phyloP scores from a whole-genome alignment of 2,329 filamentous ascomycete species.

The Mycosphaerella sp. region DNA sequence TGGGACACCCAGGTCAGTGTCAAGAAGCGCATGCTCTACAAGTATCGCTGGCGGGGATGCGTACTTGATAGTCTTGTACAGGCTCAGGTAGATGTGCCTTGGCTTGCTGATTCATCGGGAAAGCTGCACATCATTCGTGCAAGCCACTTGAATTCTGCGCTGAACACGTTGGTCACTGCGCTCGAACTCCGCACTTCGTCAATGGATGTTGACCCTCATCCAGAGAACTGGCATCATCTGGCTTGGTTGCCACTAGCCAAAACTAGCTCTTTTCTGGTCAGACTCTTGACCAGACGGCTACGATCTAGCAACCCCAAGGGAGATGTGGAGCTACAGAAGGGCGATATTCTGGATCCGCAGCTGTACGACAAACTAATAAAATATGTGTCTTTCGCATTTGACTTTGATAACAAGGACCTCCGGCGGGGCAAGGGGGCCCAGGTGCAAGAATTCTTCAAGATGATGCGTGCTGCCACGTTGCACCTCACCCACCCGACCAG shows the following conservation, averaged over 20 bases:
- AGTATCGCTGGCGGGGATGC: conserved; percentile 22
- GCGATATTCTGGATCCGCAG: conserved; percentile 6
- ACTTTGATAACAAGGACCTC: not conserved
- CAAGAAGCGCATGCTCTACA: conserved; percentile 1
- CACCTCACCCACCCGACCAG: not conserved
- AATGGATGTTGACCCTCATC: not conserved
- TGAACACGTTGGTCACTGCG: conserved; percentile 14
- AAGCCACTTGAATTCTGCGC: conserved; percentile 7
- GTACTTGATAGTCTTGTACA: conserved; percentile 17
- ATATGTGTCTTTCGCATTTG: not conserved
- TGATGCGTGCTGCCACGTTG: not conserved
- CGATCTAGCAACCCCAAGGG: not conserved
- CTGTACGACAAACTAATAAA: conserved; percentile 13
- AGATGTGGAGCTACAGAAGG: not conserved
- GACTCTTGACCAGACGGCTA: not conserved
- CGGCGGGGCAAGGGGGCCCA: too few relatives aligned
- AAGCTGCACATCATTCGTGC: not conserved
- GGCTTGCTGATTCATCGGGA: not conserved
- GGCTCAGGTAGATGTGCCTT: conserved; percentile 5
- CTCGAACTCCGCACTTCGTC: conserved; percentile 6
- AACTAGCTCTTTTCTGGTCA: not conserved
- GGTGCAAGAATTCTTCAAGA: too few relatives aligned
- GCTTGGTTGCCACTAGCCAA: conserved; percentile 5
- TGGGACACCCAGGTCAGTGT: not conserved
- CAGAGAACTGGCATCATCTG: conserved; percentile 6